These are phyloP conservation scores for Jimgerdemannia flammicorona DNA, from an alignment of 192 early-diverging fungal genomes.

Conservation along the genomic window DNA sequence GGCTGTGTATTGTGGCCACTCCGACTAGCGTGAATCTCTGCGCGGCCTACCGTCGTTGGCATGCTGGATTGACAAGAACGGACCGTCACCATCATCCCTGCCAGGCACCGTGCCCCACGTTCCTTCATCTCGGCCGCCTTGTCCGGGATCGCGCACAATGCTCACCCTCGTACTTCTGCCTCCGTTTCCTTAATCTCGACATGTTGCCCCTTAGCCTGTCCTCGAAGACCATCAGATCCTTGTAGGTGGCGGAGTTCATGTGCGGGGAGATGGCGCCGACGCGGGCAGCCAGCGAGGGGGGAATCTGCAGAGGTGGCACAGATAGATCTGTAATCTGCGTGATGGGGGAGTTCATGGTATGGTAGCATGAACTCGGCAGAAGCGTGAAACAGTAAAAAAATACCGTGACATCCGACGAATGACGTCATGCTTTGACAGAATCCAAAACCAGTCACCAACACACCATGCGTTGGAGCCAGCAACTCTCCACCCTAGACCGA, in stretches of 20 bases:
- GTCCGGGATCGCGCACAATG: background rate
- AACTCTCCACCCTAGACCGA: too few species aligned
- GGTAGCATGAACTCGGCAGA: background rate
- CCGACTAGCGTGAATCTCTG: too few species aligned
- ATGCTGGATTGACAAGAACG: too few species aligned
- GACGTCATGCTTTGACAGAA: too few species aligned
- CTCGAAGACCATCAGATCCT: constrained; percentile 79
- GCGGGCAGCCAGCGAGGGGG: background rate
- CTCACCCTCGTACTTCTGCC: constrained; percentile 69
- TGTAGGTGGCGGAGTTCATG: constrained; percentile 43
- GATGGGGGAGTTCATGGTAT: background rate
- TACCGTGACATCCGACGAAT: too few species aligned
- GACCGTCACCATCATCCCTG: too few species aligned
- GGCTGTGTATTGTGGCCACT: background rate
- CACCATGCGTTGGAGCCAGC: too few species aligned
- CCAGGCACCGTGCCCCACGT: too few species aligned
- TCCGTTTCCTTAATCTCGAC: constrained; percentile 56
- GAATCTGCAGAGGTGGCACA: constrained; percentile 18
- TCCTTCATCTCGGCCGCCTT: too few species aligned
- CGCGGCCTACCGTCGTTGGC: too few species aligned
- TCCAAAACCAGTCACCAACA: too few species aligned
- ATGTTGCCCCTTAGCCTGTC: constrained; percentile 75
- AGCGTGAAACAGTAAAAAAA: too few species aligned
- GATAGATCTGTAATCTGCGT: background rate
- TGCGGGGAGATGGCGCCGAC: background rate